Evolutionary conservation across 192 early-diverging fungal genomes (phyloP), one percentile per base, ranked within the genome.

Genomic region (Coemansia sp.): DNA sequence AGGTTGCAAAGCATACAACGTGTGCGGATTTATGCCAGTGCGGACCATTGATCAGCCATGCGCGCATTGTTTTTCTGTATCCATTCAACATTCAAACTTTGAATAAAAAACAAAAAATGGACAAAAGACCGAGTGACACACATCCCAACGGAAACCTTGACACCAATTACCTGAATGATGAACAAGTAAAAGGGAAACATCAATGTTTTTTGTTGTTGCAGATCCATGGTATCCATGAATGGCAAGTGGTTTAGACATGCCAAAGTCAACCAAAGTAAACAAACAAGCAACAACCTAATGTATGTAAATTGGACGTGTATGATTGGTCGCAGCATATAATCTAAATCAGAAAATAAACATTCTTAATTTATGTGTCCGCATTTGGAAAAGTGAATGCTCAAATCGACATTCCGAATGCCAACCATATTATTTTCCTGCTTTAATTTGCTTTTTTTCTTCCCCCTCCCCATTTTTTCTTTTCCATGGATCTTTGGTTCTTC

Each of bases 191-290:
- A 3, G 4, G 12, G 14, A 45, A 45, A 3, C 4, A 12, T 5
- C 42, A 16, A 0, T 45, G 10, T 45, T 45, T 45, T 16, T 45
- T 45, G 10, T 45, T 45, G 3, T 12, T 55, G 28, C 52, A 55
- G 30, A 55, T 55, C 52, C 52, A 5, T 30, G 52, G 31, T 55
- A 55, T 55, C 52, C 52, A 55, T 7, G 52, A 55, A 55, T 55
- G 52, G 25, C 25, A 1, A 30, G 52, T 55, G 28, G 52, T 31
- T 55, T 3, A 55, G 16, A 30, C 25, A 30, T 55, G 28, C 18
- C 28, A 55, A 55, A 55, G 52, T 55, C 52, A 29, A 55, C 7
- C 17, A 16, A 16, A 16, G 42, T 16, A 16, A 45, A 45, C 42
- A 16, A 16, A 45, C 14, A 45, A 45, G 36, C 36, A 38, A 8